Base-by-base conservation (phyloP, 2,329 filamentous ascomycete species). In the Chaetoscypha palmicola region DNA sequence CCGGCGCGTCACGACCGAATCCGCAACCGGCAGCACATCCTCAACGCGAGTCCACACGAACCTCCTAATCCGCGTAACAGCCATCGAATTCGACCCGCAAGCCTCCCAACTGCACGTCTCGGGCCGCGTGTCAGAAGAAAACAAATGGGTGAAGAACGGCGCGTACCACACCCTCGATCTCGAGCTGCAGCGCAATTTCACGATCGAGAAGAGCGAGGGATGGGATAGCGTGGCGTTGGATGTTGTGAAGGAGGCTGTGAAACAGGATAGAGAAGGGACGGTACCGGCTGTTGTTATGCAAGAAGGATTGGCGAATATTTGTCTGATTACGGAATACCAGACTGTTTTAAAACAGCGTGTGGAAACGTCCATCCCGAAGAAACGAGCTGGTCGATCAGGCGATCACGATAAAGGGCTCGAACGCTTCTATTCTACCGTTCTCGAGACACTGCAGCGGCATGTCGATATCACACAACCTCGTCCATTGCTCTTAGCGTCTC, bases 251-350 rank as follows among this genome's bases (percentile, higher is more conserved):
- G 87, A 95, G 62, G 83, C 89, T 1, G 74, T 91, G 11, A 81
- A 86, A 56, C 79, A 86, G 54, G 83, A 87, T 52, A 81, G 83
- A 58, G 81, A 85, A 49, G 89, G 88, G 1, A 84, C 91, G 49
- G 75, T 94, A 14, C 87, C 89, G 43, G 91, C 92, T 0, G 83
- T 97, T 1, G 86, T 97, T 19, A 91, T 98, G 84, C 86, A 94
- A 57, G 91, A 97, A 58, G 85, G 86, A 12, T 65, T 86, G 12
- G 85, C 87, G 45, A 88, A 90, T 62, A 85, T 92, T 51, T 91
- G 86, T 63, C 72, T 90, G 17, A 84, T 92, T 43, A 90, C 84
- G 2, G 81, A 88, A 59, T 81, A 83, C 62, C 83, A 87, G 55
- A 91, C 86, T 3, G 74, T 91, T 21, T 65, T 89, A 44, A 82